Evolutionary conservation across 768 basidiomycete species (phyloP).

Genomic region (Boletus fagicola): DNA sequence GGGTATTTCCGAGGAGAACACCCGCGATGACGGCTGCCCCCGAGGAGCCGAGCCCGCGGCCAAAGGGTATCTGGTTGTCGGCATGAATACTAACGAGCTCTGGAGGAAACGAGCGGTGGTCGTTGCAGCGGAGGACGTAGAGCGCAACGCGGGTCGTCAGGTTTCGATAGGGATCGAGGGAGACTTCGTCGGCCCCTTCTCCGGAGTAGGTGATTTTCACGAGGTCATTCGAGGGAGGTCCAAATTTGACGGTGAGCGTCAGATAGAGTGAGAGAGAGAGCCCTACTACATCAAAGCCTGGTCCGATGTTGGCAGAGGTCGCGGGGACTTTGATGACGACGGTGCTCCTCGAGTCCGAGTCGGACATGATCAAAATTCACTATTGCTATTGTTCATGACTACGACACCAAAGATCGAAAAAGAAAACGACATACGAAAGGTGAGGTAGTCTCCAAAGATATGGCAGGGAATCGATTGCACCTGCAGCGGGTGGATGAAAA

Average conservation of each 20-base stretch:
- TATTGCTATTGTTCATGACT: not conserved
- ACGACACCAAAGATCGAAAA: too few relatives aligned
- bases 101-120: slow-evolving; percentile 70
- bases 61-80: slow-evolving; percentile 95
- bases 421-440: slow-evolving; percentile 8
- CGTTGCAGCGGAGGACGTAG: slow-evolving; percentile 93
- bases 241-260: slow-evolving; percentile 62
- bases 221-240: slow-evolving; percentile 37
- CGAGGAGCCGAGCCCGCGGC: slow-evolving; percentile 94
- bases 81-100: slow-evolving; percentile 66
- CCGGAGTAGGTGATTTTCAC: slow-evolving; percentile 79
- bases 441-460: not conserved
- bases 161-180: slow-evolving; percentile 94
- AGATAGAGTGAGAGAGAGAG: slow-evolving; percentile 89
- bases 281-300: slow-evolving; percentile 99
- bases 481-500: not conserved
- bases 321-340: slow-evolving; percentile 87
- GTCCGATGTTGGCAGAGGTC: slow-evolving; percentile 98
- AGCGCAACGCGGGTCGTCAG: slow-evolving; percentile 95
- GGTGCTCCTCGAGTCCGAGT: slow-evolving; percentile 12
- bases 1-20: slow-evolving; percentile 83
- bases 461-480: not conserved
- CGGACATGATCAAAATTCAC: slow-evolving; percentile 20
- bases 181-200: slow-evolving; percentile 87
- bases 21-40: slow-evolving; percentile 99